These are phyloP conservation scores for Allium fistulosum DNA, from an alignment of 106 monocot species.

Conservation along the genomic window DNA sequence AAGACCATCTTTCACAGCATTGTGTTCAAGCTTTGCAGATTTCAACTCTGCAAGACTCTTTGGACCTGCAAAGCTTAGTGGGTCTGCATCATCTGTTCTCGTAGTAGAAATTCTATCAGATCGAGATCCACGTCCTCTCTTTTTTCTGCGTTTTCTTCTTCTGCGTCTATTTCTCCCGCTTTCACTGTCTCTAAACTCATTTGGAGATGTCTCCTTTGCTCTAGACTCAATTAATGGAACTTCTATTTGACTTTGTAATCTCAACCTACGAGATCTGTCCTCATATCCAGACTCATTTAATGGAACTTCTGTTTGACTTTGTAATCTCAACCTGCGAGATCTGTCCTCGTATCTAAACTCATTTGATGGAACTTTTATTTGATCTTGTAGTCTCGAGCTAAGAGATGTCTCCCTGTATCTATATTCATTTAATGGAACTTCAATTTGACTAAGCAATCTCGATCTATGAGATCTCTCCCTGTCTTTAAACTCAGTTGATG, in stretches of 20 bases:
- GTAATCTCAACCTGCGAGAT: background rate
- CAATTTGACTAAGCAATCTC: too few relatives aligned
- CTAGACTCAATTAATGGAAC: conserved; percentile 22
- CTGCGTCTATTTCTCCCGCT: conserved; percentile 24
- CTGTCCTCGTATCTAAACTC: too few relatives aligned
- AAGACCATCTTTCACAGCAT: conserved; percentile 12
- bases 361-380: too few relatives aligned
- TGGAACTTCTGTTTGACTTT: conserved; percentile 74
- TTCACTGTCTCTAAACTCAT: conserved; percentile 10
- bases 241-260: conserved; percentile 60
- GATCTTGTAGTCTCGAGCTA: conserved; percentile 34
- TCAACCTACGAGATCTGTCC: too few relatives aligned
- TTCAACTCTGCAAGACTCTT: conserved; percentile 81
- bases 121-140: conserved; percentile 19
- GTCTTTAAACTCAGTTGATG: conserved; percentile 3
- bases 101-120: background rate
- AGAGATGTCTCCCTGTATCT: conserved; percentile 15
- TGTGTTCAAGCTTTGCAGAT: conserved; percentile 19
- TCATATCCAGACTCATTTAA: background rate
- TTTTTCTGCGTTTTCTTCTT: conserved; percentile 10
- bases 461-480: background rate
- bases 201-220: conserved; percentile 1
- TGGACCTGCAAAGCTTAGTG: conserved; percentile 58
- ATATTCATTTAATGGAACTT: background rate
- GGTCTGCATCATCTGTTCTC: conserved; percentile 31